A percentile compares a stretch with the other conserved stretches of the same genome.
phyloP scores from a whole-genome alignment of 495 filamentous ascomycete species.

The Aspergillus biplanus region DNA sequence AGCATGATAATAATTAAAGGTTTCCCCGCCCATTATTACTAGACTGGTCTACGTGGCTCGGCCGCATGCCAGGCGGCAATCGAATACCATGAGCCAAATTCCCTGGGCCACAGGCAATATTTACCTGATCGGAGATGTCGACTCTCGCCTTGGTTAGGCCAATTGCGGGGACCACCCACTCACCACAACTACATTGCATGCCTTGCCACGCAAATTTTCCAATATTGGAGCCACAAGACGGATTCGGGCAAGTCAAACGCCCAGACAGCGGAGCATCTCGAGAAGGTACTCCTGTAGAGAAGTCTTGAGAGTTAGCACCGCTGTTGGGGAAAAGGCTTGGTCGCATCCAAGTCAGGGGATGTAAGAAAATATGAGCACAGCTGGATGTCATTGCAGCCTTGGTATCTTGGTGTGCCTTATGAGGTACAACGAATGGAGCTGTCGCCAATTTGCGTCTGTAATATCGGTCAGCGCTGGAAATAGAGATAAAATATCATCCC shows the following conservation, averaged over 20 bases:
- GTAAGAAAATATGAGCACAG: slow-evolving; percentile 87
- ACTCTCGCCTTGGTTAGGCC: slow-evolving; percentile 79
- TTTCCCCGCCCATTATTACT: slow-evolving; percentile 35
- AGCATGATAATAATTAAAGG: slow-evolving; percentile 27
- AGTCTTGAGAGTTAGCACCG: slow-evolving; percentile 12
- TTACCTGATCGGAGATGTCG: slow-evolving; percentile 57
- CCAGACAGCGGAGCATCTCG: slow-evolving; percentile 74
- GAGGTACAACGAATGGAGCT: slow-evolving; percentile 61
- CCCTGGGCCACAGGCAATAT: slow-evolving; percentile 24
- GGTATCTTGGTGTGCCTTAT: slow-evolving; percentile 39
- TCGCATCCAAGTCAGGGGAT: slow-evolving; percentile 93
- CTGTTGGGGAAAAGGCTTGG: slow-evolving; percentile 59
- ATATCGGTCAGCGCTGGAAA: slow-evolving; percentile 9
- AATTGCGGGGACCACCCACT: slow-evolving; percentile 91
- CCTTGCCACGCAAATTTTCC: slow-evolving; percentile 97
- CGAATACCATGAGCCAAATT: slow-evolving; percentile 40
- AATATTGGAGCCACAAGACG: slow-evolving; percentile 74
- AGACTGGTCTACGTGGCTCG: slow-evolving; percentile 21
- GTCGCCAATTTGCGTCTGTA: slow-evolving; percentile 66
- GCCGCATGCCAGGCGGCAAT: slow-evolving; percentile 46
- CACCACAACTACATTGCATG: slow-evolving; percentile 86
- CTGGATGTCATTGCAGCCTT: slow-evolving; percentile 30
- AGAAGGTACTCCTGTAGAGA: slow-evolving; percentile 25
- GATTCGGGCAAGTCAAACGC: slow-evolving; percentile 78
- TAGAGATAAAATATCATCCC: not conserved